Conservation (phyloP, 2,329 filamentous ascomycete genomes). For the Tolypocladium sp. region DNA sequence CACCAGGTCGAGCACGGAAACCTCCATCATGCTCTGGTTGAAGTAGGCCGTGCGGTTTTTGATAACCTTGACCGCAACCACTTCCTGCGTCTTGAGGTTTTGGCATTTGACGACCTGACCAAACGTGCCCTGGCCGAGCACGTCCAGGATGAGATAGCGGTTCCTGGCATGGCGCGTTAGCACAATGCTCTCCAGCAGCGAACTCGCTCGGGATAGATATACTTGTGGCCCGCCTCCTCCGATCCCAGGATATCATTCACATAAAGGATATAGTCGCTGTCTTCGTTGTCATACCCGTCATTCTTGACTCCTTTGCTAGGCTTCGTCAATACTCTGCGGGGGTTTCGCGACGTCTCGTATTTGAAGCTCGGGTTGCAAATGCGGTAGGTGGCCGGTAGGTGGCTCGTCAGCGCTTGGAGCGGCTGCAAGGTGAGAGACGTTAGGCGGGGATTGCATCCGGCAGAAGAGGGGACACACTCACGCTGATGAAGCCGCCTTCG, state of each 20-base stretch:
- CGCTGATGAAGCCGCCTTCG: constrained; percentile 95
- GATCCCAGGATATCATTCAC: constrained; percentile 98
- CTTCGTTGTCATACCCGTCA: constrained; percentile 97
- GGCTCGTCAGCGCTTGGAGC: constrained; percentile 86
- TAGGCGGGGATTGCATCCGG: neutral
- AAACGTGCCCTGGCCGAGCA: constrained; percentile 94
- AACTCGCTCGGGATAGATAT: constrained; percentile 19
- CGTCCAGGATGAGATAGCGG: constrained; percentile 92
- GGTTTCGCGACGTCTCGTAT: constrained; percentile 96
- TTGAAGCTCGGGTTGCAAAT: constrained; percentile 98
- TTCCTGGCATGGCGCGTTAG: constrained; percentile 47
- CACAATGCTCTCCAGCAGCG: neutral
- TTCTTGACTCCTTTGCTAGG: constrained; percentile 98
- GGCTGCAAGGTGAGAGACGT: constrained; percentile 46
- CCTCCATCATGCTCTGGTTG: constrained; percentile 99
- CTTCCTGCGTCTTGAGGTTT: constrained; percentile 95
- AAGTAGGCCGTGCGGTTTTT: constrained; percentile 99
- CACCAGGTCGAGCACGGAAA: constrained; percentile 92
- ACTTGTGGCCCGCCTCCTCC: constrained; percentile 97
- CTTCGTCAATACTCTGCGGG: constrained; percentile 90
- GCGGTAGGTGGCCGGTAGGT: constrained; percentile 89
- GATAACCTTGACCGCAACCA: constrained; percentile 97
- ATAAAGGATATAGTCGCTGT: constrained; percentile 98
- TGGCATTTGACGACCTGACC: constrained; percentile 99
- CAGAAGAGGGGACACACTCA: constrained; percentile 35